phyloP scores from a whole-genome alignment of 176 grass and related monocot genomes.

The Ananas comosus region DNA sequence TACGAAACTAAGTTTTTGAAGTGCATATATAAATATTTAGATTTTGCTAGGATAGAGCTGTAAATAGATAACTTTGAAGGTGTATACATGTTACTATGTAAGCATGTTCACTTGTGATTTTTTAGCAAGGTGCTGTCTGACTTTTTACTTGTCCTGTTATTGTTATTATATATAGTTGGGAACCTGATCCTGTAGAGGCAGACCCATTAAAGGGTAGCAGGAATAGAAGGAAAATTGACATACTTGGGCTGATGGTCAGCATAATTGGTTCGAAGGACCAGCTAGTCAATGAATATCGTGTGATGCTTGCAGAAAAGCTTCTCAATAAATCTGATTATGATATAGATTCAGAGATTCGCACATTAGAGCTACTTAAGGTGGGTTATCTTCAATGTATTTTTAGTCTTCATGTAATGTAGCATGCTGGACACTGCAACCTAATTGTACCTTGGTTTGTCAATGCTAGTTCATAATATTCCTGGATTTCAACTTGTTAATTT shows the following conservation, averaged over 20 bases:
- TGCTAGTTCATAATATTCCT: not conserved
- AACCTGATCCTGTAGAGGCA: conserved; percentile 85
- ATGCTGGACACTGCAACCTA: not conserved
- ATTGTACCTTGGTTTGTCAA: not conserved
- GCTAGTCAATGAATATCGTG: conserved; percentile 88
- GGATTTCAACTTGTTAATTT: not conserved
- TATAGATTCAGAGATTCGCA: conserved; percentile 98
- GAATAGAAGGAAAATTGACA: conserved; percentile 88
- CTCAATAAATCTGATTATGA: conserved; percentile 94
- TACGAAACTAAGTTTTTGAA: no score
- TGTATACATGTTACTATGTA: no score
- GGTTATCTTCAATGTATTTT: conserved; percentile 15
- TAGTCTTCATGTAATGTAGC: not conserved
- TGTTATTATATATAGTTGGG: conserved; percentile 59
- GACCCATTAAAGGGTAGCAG: conserved; percentile 85
- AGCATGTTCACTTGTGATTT: not conserved
- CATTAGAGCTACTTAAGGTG: conserved; percentile 96
- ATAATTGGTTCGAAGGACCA: conserved; percentile 98
- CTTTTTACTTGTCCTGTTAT: conserved; percentile 2
- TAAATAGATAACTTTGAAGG: no score
- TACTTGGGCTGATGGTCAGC: conserved; percentile 92
- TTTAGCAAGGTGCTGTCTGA: not conserved
- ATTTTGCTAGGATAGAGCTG: no score
- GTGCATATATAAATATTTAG: no score
- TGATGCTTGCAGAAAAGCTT: conserved; percentile 95